Percentiles rank a stretch among this genome's conserved stretches.
These are phyloP conservation scores for Aureobasidium leucospermi DNA, from an alignment of 2,329 filamentous ascomycete genomes.

Conservation along the genomic window DNA sequence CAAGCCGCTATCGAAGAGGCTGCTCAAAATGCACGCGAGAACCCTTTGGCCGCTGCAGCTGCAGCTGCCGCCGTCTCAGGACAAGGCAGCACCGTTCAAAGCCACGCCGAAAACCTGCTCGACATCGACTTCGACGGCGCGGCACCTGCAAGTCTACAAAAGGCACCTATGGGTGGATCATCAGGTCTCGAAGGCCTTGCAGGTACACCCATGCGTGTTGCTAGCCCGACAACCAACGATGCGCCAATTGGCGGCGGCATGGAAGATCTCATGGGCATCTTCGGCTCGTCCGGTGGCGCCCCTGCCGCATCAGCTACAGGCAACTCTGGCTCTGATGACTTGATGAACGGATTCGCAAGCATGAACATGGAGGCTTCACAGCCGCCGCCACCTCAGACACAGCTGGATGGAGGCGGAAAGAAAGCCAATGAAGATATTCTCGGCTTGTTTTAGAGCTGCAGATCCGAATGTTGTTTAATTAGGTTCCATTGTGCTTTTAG, in stretches of 20 bases:
- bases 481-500: not conserved
- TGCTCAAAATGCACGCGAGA: conserved; percentile 82
- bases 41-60: conserved; percentile 83
- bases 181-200: conserved; percentile 48
- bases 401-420: conserved; percentile 50
- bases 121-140: conserved; percentile 95
- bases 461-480: not conserved
- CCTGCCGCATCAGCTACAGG: conserved; percentile 17
- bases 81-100: conserved; percentile 47
- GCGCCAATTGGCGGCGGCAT: conserved; percentile 46
- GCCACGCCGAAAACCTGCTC: conserved; percentile 86
- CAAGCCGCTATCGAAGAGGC: conserved; percentile 94
- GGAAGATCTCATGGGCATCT: conserved; percentile 73
- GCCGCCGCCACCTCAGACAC: conserved; percentile 57
- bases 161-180: conserved; percentile 45
- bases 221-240: conserved; percentile 51
- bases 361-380: conserved; percentile 64
- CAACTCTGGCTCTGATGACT: conserved; percentile 39
- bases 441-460: conserved; percentile 9
- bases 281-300: conserved; percentile 39
- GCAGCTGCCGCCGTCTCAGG: conserved; percentile 57
- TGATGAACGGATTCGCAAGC: conserved; percentile 77
- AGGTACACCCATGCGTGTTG: conserved; percentile 61
- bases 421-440: conserved; percentile 31
- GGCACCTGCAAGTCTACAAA: conserved; percentile 78